Evolutionary conservation across 1,284 basidiomycete genomes (phyloP).

Genomic region (Entoloma clypeatum): DNA sequence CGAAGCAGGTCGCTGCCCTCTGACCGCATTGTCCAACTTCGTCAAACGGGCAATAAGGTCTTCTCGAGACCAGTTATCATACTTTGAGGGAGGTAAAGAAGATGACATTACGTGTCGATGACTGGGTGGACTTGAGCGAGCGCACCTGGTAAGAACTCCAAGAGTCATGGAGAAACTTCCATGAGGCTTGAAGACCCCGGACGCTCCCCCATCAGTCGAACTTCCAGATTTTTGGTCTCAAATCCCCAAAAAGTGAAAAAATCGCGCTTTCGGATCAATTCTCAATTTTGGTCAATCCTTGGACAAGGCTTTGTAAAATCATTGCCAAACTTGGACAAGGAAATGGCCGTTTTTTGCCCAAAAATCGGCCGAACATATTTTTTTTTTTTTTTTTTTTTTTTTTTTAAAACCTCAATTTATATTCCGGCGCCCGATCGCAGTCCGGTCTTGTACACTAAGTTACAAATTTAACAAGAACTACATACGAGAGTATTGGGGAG

Average conservation of each 20-base stretch:
- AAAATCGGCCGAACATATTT: too few relatives aligned
- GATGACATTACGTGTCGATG: slow-evolving; percentile 16
- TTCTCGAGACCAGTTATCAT: slow-evolving; percentile 61
- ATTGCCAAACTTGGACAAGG: too few relatives aligned
- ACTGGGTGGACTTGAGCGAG: slow-evolving; percentile 5
- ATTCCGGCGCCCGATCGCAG: too few relatives aligned
- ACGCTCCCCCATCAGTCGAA: not conserved
- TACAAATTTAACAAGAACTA: too few relatives aligned
- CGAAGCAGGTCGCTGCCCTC: slow-evolving; percentile 16
- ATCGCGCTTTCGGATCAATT: too few relatives aligned
- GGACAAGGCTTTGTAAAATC: too few relatives aligned
- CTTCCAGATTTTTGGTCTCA: not conserved
- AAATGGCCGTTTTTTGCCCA: too few relatives aligned
- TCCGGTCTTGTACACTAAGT: too few relatives aligned
- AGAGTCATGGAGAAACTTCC: slow-evolving; percentile 11
- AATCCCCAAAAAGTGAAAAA: not conserved
- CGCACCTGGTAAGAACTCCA: slow-evolving; percentile 13
- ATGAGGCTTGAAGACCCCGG: not conserved
- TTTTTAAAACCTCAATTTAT: too few relatives aligned
- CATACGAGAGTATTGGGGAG: too few relatives aligned
- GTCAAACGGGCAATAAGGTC: slow-evolving; percentile 62
- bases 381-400: too few relatives aligned
- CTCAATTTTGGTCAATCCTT: too few relatives aligned
- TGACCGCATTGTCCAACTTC: slow-evolving; percentile 41
- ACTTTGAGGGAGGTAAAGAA: slow-evolving; percentile 24